phyloP scores from a whole-genome alignment of 2,329 filamentous ascomycete species.

The Botryotinia convoluta region DNA sequence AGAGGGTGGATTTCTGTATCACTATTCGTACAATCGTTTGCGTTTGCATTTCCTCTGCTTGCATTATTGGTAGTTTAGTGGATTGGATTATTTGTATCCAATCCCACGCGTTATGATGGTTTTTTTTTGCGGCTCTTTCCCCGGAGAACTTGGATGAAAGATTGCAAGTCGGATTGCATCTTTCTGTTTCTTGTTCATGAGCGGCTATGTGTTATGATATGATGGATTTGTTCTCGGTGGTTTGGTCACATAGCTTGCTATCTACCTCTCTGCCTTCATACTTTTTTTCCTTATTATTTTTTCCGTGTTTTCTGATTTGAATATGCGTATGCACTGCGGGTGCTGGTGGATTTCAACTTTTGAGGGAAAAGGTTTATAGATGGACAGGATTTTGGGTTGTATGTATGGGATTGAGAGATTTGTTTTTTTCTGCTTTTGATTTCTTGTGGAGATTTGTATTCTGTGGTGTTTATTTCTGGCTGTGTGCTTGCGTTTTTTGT shows the following conservation, averaged over 20 bases:
- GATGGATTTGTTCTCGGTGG: conserved; percentile 8
- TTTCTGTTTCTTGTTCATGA: background rate
- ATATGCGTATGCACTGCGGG: conserved; percentile 1
- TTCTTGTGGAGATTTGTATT: background rate
- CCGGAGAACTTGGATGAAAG: background rate
- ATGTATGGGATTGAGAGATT: background rate
- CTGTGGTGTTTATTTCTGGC: background rate
- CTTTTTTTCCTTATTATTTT: background rate
- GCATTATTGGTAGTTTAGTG: conserved; percentile 19
- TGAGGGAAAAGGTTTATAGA: conserved; percentile 13
- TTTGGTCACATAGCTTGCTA: conserved; percentile 10
- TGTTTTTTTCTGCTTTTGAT: background rate
- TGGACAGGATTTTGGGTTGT: background rate
- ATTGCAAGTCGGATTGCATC: conserved; percentile 2
- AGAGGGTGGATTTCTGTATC: conserved; percentile 10
- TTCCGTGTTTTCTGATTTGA: background rate
- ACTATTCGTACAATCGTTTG: conserved; percentile 7
- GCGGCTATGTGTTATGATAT: conserved; percentile 15
- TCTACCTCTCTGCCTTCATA: background rate
- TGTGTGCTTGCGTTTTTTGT: background rate
- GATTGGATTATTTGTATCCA: conserved; percentile 1
- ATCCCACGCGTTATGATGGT: conserved; percentile 12
- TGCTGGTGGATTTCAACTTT: background rate
- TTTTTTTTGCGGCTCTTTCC: background rate
- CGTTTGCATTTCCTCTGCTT: background rate